These are phyloP conservation scores for Deuterostichococcus epilithicus DNA, from an alignment of 139 green algal genomes.

Conservation along the genomic window DNA sequence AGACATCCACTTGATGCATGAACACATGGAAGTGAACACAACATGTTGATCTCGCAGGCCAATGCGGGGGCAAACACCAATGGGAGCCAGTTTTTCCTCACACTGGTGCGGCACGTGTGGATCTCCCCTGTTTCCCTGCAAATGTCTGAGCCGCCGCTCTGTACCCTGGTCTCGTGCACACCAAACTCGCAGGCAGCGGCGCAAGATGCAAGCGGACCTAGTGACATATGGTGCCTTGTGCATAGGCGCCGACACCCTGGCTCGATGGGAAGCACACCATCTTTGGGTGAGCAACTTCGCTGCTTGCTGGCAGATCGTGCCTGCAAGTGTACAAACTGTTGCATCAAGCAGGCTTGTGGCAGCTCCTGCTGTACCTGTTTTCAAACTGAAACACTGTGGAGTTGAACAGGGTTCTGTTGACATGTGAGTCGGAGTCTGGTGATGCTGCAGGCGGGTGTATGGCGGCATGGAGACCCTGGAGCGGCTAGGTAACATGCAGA, in stretches of 20 bases:
- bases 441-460: constrained; percentile 77
- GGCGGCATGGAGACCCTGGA: constrained; percentile 85
- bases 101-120: not conserved
- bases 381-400: too few species aligned
- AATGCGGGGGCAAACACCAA: constrained; percentile 67
- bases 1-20: too few species aligned
- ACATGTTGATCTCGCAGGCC: constrained; percentile 28
- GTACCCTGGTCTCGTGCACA: not conserved
- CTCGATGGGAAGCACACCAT: constrained; percentile 97
- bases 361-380: too few species aligned
- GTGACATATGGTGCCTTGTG: constrained; percentile 1
- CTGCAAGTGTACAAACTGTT: too few species aligned
- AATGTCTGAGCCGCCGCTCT: not conserved
- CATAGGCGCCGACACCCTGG: constrained; percentile 41
- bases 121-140: too few species aligned
- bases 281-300: too few species aligned
- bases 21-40: too few species aligned
- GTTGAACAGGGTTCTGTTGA: too few species aligned
- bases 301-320: too few species aligned
- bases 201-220: not conserved
- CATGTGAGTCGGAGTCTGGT: too few species aligned
- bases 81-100: constrained; percentile 73
- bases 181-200: not conserved
- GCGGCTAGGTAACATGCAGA: constrained; percentile 81
- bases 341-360: too few species aligned